A percentile compares a stretch with the other conserved stretches of the same genome.
Evolutionary conservation across 2,329 filamentous ascomycete species (phyloP).

Genomic region (Hypomyces perniciosus): DNA sequence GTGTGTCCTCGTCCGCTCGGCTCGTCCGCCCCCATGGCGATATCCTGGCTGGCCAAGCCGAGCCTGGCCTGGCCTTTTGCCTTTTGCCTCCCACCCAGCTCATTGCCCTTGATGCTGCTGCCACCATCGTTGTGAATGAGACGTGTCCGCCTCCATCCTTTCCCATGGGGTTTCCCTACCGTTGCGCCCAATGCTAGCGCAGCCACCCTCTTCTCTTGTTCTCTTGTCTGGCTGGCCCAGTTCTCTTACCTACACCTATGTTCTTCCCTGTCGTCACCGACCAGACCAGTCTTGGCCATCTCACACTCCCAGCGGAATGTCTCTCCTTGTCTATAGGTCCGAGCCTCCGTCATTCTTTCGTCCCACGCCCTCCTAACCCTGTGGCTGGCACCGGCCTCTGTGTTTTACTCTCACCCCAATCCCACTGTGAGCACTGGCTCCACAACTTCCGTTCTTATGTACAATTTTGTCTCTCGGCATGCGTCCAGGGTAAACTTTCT

Average conservation of each 20-base stretch:
- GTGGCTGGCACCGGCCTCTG: neutral
- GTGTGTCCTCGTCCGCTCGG: slow-evolving; percentile 20
- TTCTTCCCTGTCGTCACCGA: slow-evolving; percentile 12
- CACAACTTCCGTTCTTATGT: slow-evolving; percentile 5
- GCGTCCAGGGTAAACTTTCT: slow-evolving; percentile 6
- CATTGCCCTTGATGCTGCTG: slow-evolving; percentile 4
- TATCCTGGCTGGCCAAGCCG: slow-evolving; percentile 3
- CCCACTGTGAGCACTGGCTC: slow-evolving; percentile 7
- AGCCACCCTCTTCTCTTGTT: slow-evolving; percentile 20
- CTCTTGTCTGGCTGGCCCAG: neutral
- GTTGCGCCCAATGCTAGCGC: slow-evolving; percentile 24
- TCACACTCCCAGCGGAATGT: slow-evolving; percentile 11
- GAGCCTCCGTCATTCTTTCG: slow-evolving; percentile 9
- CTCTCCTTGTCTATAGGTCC: slow-evolving; percentile 7
- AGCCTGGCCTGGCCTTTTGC: neutral
- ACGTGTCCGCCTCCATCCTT: slow-evolving; percentile 11
- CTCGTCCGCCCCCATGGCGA: neutral
- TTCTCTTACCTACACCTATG: neutral
- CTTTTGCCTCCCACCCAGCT: slow-evolving; percentile 10
- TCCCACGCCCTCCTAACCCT: slow-evolving; percentile 4
- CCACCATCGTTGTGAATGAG: neutral
- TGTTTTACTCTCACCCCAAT: slow-evolving; percentile 6
- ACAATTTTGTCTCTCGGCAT: slow-evolving; percentile 7
- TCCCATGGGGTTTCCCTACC: slow-evolving; percentile 17
- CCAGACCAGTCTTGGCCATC: slow-evolving; percentile 22